A percentile compares a stretch with the other conserved stretches of the same genome.
phyloP scores from a whole-genome alignment of 129 eudicot species.

The Dittrichia graveolens region DNA sequence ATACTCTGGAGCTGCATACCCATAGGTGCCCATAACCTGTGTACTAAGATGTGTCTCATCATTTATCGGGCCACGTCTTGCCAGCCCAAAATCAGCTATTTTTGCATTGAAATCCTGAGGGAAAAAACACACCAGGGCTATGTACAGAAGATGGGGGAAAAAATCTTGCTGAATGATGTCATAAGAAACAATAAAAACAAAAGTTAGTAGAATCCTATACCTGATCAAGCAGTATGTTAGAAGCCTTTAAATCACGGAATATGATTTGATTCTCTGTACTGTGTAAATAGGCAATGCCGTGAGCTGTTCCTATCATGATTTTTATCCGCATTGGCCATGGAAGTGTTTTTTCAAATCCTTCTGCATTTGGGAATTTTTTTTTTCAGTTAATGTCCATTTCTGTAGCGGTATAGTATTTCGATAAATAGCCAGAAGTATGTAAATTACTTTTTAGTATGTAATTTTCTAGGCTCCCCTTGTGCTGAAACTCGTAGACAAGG shows the following conservation, averaged over 20 bases:
- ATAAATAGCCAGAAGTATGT: neutral
- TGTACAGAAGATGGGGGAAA: too few relatives aligned
- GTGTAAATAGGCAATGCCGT: conserved; percentile 37
- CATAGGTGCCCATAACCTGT: conserved; percentile 35
- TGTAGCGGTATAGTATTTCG: neutral
- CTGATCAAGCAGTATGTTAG: conserved; percentile 48
- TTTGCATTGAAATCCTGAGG: conserved; percentile 43
- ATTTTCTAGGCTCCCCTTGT: conserved; percentile 36
- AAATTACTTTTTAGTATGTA: conserved; percentile 37
- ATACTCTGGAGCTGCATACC: conserved; percentile 51
- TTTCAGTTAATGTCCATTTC: neutral
- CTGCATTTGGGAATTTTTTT: conserved; percentile 17
- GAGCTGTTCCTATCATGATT: conserved; percentile 40
- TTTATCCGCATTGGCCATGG: conserved; percentile 40
- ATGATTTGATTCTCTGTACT: conserved; percentile 30
- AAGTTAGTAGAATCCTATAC: conserved; percentile 7
- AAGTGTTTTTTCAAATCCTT: conserved; percentile 23
- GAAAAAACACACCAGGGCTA: neutral
- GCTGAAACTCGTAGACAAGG: conserved; percentile 46
- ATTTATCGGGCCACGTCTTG: conserved; percentile 31
- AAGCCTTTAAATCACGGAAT: conserved; percentile 41
- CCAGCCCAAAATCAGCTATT: conserved; percentile 42
- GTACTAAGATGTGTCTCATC: conserved; percentile 39
- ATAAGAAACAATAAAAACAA: neutral
- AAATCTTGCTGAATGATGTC: too few relatives aligned